These are phyloP conservation scores for Leccinellum luteum DNA, from an alignment of 768 basidiomycete species.

Conservation along the genomic window DNA sequence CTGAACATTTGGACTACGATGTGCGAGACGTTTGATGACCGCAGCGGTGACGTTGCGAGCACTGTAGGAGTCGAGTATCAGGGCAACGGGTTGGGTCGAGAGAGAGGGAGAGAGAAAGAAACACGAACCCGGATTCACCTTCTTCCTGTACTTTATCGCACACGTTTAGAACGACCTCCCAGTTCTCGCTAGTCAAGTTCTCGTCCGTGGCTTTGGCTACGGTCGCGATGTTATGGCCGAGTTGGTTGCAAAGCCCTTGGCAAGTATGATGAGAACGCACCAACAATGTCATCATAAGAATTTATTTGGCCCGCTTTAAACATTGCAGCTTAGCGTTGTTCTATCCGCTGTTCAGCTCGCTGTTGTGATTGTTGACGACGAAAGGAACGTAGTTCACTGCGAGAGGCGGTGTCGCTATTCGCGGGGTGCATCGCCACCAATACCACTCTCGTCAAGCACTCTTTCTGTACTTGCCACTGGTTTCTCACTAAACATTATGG, in stretches of 20 bases:
- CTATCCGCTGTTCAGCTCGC: slow-evolving; percentile 5
- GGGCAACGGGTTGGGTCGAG: slow-evolving; percentile 5
- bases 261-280: slow-evolving; percentile 46
- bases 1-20: slow-evolving; percentile 96
- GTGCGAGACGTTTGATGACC: slow-evolving; percentile 84
- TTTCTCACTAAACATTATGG: slow-evolving; percentile 37
- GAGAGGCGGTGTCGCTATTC: slow-evolving; percentile 32
- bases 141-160: slow-evolving; percentile 96
- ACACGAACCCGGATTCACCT: slow-evolving; percentile 72
- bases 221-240: neutral
- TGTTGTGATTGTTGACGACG: slow-evolving; percentile 17
- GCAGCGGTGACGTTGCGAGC: slow-evolving; percentile 84
- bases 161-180: slow-evolving; percentile 92
- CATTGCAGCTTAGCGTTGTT: slow-evolving; percentile 45
- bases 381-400: slow-evolving; percentile 18
- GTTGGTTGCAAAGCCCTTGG: slow-evolving; percentile 8
- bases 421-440: slow-evolving; percentile 2
- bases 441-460: neutral
- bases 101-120: neutral
- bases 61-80: slow-evolving; percentile 42
- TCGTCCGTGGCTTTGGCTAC: slow-evolving; percentile 98
- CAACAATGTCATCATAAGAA: slow-evolving; percentile 89
- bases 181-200: slow-evolving; percentile 91
- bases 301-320: slow-evolving; percentile 67
- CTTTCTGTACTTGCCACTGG: slow-evolving; percentile 5